These are phyloP conservation scores for Rickenella mellea DNA, from an alignment of 768 basidiomycete genomes.

Conservation along the genomic window DNA sequence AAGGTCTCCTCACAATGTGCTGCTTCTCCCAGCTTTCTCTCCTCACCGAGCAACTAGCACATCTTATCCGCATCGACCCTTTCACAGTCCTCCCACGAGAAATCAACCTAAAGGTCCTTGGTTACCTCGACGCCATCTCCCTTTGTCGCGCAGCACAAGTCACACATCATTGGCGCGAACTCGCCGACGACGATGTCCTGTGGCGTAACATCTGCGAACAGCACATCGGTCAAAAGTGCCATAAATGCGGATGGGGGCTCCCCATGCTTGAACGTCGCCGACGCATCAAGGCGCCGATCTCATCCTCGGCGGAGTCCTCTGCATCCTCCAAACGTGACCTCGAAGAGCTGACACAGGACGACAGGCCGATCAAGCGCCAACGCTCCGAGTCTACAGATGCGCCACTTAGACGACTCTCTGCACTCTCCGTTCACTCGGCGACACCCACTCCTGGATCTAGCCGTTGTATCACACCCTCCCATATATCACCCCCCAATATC, in stretches of 20 bases:
- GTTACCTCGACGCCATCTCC: conserved; percentile 85
- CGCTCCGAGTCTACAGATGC: conserved; percentile 20
- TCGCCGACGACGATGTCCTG: conserved; percentile 92
- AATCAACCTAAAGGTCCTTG: conserved; percentile 76
- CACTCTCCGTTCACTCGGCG: conserved; percentile 5
- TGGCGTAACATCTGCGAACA: conserved; percentile 98
- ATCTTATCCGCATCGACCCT: conserved; percentile 94
- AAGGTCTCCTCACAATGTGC: conserved; percentile 97
- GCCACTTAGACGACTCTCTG: conserved; percentile 11
- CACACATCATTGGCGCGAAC: conserved; percentile 67
- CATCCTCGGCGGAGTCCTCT: conserved; percentile 27
- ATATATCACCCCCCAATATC: conserved; percentile 17
- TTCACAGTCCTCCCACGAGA: conserved; percentile 87
- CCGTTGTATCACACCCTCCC: conserved; percentile 2
- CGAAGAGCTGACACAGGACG: conserved; percentile 16
- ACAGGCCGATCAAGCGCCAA: conserved; percentile 43
- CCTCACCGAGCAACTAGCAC: conserved; percentile 82
- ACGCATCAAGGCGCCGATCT: conserved; percentile 29
- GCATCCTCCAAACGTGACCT: conserved; percentile 30
- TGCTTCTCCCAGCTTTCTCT: conserved; percentile 98
- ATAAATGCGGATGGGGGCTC: conserved; percentile 95
- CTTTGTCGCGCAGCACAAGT: conserved; percentile 93
- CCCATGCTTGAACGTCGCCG: conserved; percentile 79
- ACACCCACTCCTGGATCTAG: conserved; percentile 5
- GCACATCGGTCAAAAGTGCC: conserved; percentile 94